Conservation (phyloP, 1,139 yeast genomes). For the Candida labiduridarum region DNA sequence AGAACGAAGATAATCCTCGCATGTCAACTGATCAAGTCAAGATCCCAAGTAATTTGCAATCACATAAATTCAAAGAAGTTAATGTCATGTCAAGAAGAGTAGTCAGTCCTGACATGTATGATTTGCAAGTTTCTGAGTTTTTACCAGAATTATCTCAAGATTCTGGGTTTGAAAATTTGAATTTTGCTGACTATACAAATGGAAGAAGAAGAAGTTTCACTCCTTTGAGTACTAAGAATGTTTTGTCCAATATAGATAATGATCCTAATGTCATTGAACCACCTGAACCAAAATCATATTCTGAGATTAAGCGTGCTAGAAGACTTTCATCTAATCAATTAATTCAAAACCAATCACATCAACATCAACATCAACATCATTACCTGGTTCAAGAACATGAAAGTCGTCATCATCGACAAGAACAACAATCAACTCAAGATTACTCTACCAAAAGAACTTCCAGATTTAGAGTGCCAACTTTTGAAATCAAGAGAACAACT, state of each 20-base stretch:
- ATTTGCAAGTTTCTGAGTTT: slow-evolving; percentile 40
- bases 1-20: slow-evolving; percentile 2
- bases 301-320: slow-evolving; percentile 10
- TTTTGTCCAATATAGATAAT: slow-evolving; percentile 28
- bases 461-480: slow-evolving; percentile 46
- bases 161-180: slow-evolving; percentile 48
- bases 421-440: neutral
- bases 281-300: slow-evolving; percentile 19
- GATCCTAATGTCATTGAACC: slow-evolving; percentile 24
- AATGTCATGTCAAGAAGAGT: slow-evolving; percentile 46
- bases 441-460: slow-evolving; percentile 21
- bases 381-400: too few species aligned
- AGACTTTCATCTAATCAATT: slow-evolving; percentile 7
- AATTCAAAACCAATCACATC: slow-evolving; percentile 3
- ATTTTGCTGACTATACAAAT: slow-evolving; percentile 24
- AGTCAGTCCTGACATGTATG: slow-evolving; percentile 38
- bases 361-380: neutral
- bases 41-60: slow-evolving; percentile 28
- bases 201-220: slow-evolving; percentile 26
- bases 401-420: slow-evolving; percentile 6
- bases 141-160: slow-evolving; percentile 51
- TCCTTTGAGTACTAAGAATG: slow-evolving; percentile 33
- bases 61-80: slow-evolving; percentile 44
- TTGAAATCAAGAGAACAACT: slow-evolving; percentile 42
- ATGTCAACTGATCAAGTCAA: slow-evolving; percentile 12